Conservation (phyloP, 345 rosid species). For the Geranium brycei region DNA sequence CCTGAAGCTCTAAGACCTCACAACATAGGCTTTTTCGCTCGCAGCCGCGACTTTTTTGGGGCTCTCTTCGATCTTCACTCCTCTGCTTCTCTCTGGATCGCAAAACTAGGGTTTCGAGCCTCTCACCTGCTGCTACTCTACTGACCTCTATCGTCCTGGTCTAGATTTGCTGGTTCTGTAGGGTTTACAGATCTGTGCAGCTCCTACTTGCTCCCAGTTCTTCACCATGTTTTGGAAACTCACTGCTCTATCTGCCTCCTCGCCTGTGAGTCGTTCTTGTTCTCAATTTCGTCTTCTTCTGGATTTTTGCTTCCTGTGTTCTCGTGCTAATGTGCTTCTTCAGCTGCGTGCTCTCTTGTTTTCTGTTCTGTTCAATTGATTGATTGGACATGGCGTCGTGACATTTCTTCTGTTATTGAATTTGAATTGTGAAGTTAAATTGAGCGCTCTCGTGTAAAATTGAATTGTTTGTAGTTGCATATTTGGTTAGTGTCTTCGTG, state of each 20-base stretch:
- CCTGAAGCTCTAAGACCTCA: background rate
- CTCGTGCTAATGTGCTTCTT: background rate
- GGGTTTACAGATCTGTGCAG: slow-evolving; percentile 49
- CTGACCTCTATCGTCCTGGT: slow-evolving; percentile 14
- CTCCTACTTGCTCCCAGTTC: slow-evolving; percentile 4
- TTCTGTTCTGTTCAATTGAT: background rate
- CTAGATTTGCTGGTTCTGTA: slow-evolving; percentile 23
- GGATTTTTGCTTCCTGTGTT: background rate
- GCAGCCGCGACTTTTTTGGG: slow-evolving; percentile 4
- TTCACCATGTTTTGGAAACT: slow-evolving; percentile 91
- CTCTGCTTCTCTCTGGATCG: slow-evolving; percentile 13
- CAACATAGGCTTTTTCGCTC: background rate
- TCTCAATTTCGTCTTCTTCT: slow-evolving; percentile 6
- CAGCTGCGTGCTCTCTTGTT: background rate
- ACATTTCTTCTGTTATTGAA: background rate
- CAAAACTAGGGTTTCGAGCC: slow-evolving; percentile 24
- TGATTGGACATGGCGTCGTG: background rate
- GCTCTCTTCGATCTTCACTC: slow-evolving; percentile 28
- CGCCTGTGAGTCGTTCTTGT: slow-evolving; percentile 57
- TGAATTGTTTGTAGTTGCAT: background rate
- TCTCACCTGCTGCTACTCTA: background rate
- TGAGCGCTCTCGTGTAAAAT: background rate
- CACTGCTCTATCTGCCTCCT: slow-evolving; percentile 68
- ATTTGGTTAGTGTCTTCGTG: background rate
- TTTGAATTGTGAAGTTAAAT: background rate